Conservation (phyloP, 2,329 filamentous ascomycete species). For the Botryotinia calthae region DNA sequence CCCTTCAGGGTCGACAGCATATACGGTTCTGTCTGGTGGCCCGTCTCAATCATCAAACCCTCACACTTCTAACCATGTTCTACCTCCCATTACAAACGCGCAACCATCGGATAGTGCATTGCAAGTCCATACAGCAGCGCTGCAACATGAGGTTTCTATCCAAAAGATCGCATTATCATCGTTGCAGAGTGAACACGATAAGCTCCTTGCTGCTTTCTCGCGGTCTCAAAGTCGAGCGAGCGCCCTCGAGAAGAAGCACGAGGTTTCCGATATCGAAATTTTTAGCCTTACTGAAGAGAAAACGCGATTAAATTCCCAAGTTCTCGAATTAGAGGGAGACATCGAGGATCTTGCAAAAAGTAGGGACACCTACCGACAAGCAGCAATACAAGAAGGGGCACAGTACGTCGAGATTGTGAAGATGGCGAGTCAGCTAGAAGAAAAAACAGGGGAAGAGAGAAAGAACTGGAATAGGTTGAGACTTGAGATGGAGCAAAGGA, state of each 20-base stretch:
- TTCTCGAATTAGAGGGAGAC: conserved; percentile 47
- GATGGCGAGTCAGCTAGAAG: conserved; percentile 37
- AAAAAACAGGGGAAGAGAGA: conserved; percentile 34
- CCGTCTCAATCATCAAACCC: conserved; percentile 27
- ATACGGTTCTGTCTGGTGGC: conserved; percentile 25
- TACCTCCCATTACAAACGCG: conserved; percentile 32
- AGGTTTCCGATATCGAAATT: conserved; percentile 51
- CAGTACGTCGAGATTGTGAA: conserved; percentile 40
- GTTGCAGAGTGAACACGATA: conserved; percentile 53
- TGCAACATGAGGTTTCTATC: conserved; percentile 54
- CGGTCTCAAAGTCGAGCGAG: conserved; percentile 49
- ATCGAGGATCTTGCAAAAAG: conserved; percentile 49
- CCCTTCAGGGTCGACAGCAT: conserved; percentile 30
- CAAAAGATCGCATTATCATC: conserved; percentile 53
- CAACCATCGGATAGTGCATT: conserved; percentile 33
- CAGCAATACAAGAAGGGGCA: conserved; percentile 37
- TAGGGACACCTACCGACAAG: conserved; percentile 45
- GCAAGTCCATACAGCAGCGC: conserved; percentile 36
- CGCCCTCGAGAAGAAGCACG: conserved; percentile 51
- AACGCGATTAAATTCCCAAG: conserved; percentile 47
- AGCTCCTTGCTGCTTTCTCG: conserved; percentile 50
- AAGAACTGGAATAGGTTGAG: conserved; percentile 34
- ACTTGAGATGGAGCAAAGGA: conserved; percentile 34
- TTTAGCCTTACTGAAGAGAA: conserved; percentile 51
- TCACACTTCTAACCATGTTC: conserved; percentile 24